These are phyloP conservation scores for Neofusicoccum laricinum DNA, from an alignment of 2,329 filamentous ascomycete species.

Conservation along the genomic window DNA sequence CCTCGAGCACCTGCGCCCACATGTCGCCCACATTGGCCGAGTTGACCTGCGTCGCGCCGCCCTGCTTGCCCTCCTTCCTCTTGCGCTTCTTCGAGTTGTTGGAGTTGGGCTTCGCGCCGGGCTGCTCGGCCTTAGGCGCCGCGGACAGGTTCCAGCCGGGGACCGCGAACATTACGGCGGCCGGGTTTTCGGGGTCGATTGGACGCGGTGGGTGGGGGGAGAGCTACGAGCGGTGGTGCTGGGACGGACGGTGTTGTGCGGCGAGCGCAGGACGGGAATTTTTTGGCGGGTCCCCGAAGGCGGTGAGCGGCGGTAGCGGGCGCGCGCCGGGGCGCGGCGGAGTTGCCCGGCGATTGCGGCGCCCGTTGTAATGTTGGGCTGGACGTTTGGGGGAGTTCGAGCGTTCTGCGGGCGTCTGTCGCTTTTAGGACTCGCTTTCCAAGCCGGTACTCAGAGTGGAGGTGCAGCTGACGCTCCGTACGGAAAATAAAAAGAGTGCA, in stretches of 20 bases:
- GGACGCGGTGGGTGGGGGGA: not conserved
- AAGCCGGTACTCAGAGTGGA: too few species aligned
- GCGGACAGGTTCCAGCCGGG: constrained; percentile 85
- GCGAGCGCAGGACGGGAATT: not conserved
- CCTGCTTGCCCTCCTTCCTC: constrained; percentile 60
- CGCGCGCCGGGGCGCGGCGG: too few species aligned
- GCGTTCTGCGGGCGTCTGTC: too few species aligned
- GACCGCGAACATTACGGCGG: constrained; percentile 76
- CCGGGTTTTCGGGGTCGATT: not conserved
- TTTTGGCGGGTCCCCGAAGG: not conserved
- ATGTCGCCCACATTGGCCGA: constrained; percentile 71
- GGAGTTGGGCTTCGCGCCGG: constrained; percentile 27
- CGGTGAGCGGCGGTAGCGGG: not conserved
- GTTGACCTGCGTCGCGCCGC: constrained; percentile 52
- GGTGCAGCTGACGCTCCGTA: too few species aligned
- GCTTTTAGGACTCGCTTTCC: too few species aligned
- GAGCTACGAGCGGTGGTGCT: not conserved
- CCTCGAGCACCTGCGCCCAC: constrained; percentile 77
- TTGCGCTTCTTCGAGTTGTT: constrained; percentile 43
- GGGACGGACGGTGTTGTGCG: too few species aligned
- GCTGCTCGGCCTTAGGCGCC: constrained; percentile 68
- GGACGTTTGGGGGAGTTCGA: too few species aligned
- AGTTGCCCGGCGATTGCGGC: not conserved
- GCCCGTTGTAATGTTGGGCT: too few species aligned
- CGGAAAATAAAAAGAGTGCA: too few species aligned